A percentile compares a stretch with the other conserved stretches of the same genome.
phyloP scores from a whole-genome alignment of 139 green algal genomes.

The Yamagishiella unicocca region DNA sequence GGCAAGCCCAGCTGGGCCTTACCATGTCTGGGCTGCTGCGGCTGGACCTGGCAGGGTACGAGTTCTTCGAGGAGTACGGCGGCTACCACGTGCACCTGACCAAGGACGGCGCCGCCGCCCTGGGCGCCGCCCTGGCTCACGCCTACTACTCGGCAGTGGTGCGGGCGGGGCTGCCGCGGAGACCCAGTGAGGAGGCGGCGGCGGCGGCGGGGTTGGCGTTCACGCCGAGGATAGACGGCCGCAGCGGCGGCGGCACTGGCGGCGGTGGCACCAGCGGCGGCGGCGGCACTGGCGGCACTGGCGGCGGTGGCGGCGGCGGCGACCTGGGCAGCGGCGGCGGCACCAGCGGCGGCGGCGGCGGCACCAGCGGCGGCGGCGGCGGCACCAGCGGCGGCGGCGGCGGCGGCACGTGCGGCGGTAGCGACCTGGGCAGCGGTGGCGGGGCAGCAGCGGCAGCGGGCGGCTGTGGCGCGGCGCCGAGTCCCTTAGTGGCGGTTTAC shows the following conservation, averaged over 20 bases:
- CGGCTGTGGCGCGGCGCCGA: not conserved
- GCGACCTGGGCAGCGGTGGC: not conserved
- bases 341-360: not conserved
- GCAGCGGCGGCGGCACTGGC: not conserved
- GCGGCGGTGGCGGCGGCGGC: not conserved
- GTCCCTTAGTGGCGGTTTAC: not conserved
- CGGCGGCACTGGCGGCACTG: no score
- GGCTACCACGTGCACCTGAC: conserved; percentile 35
- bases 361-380: not conserved
- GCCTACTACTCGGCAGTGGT: conserved; percentile 32
- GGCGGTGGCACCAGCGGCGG: not conserved
- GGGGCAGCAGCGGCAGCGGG: not conserved
- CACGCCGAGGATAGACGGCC: not conserved
- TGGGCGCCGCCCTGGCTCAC: conserved; percentile 17
- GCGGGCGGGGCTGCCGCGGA: conserved; percentile 7
- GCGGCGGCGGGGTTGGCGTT: not conserved
- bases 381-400: not conserved
- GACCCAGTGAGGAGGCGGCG: not conserved
- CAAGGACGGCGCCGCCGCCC: conserved; percentile 18
- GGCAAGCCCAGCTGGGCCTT: not conserved
- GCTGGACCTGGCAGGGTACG: conserved; percentile 23
- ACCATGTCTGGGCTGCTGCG: not conserved
- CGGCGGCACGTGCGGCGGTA: not conserved
- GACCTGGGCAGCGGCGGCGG: not conserved
- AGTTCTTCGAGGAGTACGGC: conserved; percentile 49